A percentile compares a stretch with the other conserved stretches of the same genome.
Conservation (phyloP, 768 basidiomycete genomes). For the Sporobolomyces phaffii region DNA sequence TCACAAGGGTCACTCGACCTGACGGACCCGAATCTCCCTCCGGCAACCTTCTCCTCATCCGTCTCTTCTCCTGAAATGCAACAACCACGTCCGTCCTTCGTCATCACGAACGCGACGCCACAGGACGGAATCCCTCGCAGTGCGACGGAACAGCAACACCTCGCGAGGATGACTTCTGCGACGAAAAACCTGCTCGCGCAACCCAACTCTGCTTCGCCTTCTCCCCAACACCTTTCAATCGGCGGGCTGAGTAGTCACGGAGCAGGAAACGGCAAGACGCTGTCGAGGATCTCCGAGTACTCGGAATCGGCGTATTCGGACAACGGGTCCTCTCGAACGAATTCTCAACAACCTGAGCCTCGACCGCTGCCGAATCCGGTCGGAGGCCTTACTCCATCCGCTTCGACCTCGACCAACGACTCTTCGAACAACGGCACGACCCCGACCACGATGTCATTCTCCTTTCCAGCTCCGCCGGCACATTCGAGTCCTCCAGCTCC, state of each 20-base stretch:
- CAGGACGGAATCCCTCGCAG: background rate
- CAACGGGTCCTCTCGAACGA: slow-evolving; percentile 14
- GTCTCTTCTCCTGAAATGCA: background rate
- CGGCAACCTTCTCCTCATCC: background rate
- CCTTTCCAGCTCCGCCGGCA: slow-evolving; percentile 5
- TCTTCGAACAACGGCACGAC: background rate
- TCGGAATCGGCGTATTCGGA: slow-evolving; percentile 26
- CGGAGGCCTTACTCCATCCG: background rate
- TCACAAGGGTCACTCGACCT: slow-evolving; percentile 24
- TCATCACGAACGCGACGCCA: slow-evolving; percentile 24
- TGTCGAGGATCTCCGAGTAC: slow-evolving; percentile 28
- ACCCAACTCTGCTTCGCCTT: background rate
- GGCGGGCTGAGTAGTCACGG: background rate
- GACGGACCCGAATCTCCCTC: slow-evolving; percentile 2
- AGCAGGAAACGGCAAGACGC: background rate
- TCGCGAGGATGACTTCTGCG: slow-evolving; percentile 7
- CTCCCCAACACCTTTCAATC: slow-evolving; percentile 13
- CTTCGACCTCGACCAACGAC: slow-evolving; percentile 8
- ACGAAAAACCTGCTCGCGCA: background rate
- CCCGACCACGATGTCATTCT: background rate
- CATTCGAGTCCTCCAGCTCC: background rate
- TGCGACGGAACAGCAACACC: background rate
- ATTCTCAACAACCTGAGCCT: background rate
- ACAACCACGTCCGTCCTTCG: slow-evolving; percentile 16
- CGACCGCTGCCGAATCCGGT: background rate